Conservation (phyloP, 345 rosid genomes). For the Laguncularia racemosa region DNA sequence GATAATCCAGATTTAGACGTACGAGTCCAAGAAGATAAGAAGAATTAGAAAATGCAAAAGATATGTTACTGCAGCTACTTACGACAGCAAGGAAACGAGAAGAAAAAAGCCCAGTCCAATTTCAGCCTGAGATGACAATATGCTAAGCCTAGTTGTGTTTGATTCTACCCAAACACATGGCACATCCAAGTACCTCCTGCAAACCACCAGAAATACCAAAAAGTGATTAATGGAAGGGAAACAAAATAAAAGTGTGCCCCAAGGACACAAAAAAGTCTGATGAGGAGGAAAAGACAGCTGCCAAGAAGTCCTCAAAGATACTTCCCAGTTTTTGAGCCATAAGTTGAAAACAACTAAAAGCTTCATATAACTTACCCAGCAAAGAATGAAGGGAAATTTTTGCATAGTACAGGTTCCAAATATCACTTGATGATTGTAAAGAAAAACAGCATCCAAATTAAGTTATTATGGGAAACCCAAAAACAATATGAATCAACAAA, state of each 20-base stretch:
- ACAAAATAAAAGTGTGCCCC: not conserved
- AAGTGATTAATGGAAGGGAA: not conserved
- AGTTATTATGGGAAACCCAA: no score
- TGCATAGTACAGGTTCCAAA: no score
- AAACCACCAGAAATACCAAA: slow-evolving; percentile 10
- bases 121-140: slow-evolving; percentile 87
- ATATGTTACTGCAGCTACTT: slow-evolving; percentile 16
- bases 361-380: no score
- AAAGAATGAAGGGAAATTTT: no score
- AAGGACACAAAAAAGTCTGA: no score
- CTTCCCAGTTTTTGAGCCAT: no score
- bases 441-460: no score
- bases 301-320: no score
- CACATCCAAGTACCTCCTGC: slow-evolving; percentile 87
- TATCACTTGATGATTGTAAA: no score
- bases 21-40: not conserved
- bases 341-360: no score
- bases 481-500: slow-evolving; percentile 1
- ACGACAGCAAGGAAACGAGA: slow-evolving; percentile 75
- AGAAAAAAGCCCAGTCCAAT: slow-evolving; percentile 85
- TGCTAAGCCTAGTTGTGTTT: slow-evolving; percentile 71
- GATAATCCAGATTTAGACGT: slow-evolving; percentile 4
- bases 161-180: slow-evolving; percentile 98
- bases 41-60: no score
- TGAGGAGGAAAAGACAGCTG: no score